These are phyloP conservation scores for Geum urbanum DNA, from an alignment of 306 rosid species.

Conservation along the genomic window DNA sequence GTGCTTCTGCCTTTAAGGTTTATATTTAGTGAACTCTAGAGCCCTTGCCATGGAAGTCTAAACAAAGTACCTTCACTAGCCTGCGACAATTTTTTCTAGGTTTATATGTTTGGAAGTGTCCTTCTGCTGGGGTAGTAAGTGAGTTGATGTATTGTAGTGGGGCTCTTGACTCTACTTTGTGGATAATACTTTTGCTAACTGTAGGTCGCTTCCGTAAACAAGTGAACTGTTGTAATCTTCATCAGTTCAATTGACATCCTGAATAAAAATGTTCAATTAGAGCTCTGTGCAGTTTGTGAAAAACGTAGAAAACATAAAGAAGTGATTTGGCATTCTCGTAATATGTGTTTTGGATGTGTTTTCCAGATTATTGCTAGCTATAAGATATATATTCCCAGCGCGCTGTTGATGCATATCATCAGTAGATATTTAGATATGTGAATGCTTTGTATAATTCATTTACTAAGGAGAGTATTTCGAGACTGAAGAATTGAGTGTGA, in stretches of 20 bases:
- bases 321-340: background rate
- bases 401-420: background rate
- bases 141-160: no score
- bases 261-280: no score
- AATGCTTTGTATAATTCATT: background rate
- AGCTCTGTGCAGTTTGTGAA: no score
- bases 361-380: background rate
- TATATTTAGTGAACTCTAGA: background rate
- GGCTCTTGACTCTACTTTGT: no score
- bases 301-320: background rate
- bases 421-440: background rate
- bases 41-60: background rate
- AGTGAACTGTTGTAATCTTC: no score
- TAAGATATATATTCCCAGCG: background rate
- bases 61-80: background rate
- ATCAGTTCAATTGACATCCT: no score
- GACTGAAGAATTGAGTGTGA: no score
- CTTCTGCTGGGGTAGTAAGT: background rate
- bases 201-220: no score
- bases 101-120: background rate
- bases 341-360: background rate
- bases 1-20: no score
- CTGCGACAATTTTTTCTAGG: background rate
- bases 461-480: no score
- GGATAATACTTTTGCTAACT: no score